Evolutionary conservation across 2,329 filamentous ascomycete species (phyloP), one percentile per base, ranked within the genome.

Genomic region (Cladosporium oxysporum): DNA sequence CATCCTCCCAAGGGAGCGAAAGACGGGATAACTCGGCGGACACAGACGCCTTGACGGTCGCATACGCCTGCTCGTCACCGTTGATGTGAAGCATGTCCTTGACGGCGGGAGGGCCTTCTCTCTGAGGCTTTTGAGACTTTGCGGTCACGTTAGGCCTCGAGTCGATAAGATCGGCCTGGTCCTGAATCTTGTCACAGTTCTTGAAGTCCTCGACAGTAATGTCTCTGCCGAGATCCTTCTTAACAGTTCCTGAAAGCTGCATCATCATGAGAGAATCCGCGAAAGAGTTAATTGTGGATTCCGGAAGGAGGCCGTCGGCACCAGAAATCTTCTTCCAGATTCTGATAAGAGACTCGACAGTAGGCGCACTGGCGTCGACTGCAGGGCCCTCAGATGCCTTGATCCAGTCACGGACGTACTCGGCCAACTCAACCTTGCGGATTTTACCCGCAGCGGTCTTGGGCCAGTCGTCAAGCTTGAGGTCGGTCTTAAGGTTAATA

Each of bases 361-460:
- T 75, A 5, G 72, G 70, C 5, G 71, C 73, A 47, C 67, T 69
- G 31, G 70, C 72, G 66, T 73, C 71, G 8, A 75, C 67, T 12
- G 68, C 69, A 28, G 65, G 68, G 50, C 71, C 66, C 58, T 72
- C 58, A 67, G 72, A 67, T 29, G 68, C 69, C 64, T 72, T 69
- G 58, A 73, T 67, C 64, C 75, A 74, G 35, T 75, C 70, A 12
- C 70, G 68, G 2, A 77, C 75, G 21, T 66, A 50, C 23, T 62
- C 62, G 37, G 67, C 76, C 28, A 84, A 69, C 10, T 78, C 69
- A 1, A 76, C 75, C 63, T 82, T 83, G 66, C 79, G 79, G 5
- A 82, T 75, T 66, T 84, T 84, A 1, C 81, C 81, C 12, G 81
- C 77, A 1, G 79, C 73, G 1, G 82, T 83, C 28, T 73, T 72